Conservation (phyloP, 1,284 basidiomycete genomes). For the Vanrija humicola region DNA sequence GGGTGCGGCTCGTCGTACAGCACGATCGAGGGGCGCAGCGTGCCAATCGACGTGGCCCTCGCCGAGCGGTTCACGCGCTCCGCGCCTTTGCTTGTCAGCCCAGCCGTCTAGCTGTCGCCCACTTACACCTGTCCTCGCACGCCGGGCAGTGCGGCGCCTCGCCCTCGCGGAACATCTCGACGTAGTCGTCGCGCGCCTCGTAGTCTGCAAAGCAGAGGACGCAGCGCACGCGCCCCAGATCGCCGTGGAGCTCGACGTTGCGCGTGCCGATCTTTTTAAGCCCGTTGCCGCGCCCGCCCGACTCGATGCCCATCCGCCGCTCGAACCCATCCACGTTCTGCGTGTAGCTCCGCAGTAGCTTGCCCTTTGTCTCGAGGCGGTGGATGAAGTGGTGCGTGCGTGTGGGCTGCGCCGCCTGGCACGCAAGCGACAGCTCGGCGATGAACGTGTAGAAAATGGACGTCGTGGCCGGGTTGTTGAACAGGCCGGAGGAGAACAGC, state of each 20-base stretch:
- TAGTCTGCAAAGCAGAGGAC: conserved; percentile 72
- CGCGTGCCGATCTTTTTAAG: conserved; percentile 64
- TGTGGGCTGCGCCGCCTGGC: conserved; percentile 74
- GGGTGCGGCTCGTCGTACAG: conserved; percentile 87
- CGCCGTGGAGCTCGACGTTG: conserved; percentile 87
- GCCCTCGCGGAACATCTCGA: conserved; percentile 63
- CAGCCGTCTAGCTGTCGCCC: neutral
- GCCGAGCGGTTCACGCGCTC: conserved; percentile 74
- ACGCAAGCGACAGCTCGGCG: conserved; percentile 76
- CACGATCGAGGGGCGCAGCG: conserved; percentile 79
- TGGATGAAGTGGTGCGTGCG: conserved; percentile 85
- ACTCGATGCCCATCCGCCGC: conserved; percentile 70
- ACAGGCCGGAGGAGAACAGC: conserved; percentile 81
- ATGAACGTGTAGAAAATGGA: conserved; percentile 93
- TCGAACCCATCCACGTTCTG: conserved; percentile 96
- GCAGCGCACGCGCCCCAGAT: conserved; percentile 82
- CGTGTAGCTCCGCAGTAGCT: conserved; percentile 82
- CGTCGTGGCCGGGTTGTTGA: conserved; percentile 73
- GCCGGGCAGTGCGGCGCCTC: conserved; percentile 75
- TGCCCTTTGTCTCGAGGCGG: conserved; percentile 75
- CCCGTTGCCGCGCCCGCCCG: conserved; percentile 53
- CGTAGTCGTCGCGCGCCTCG: conserved; percentile 61
- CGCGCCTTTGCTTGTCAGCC: conserved; percentile 55
- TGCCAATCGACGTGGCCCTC: conserved; percentile 69
- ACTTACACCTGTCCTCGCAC: conserved; percentile 70